These are phyloP conservation scores for Orbilia blumenaviensis DNA, from an alignment of 2,329 filamentous ascomycete genomes.

Conservation along the genomic window DNA sequence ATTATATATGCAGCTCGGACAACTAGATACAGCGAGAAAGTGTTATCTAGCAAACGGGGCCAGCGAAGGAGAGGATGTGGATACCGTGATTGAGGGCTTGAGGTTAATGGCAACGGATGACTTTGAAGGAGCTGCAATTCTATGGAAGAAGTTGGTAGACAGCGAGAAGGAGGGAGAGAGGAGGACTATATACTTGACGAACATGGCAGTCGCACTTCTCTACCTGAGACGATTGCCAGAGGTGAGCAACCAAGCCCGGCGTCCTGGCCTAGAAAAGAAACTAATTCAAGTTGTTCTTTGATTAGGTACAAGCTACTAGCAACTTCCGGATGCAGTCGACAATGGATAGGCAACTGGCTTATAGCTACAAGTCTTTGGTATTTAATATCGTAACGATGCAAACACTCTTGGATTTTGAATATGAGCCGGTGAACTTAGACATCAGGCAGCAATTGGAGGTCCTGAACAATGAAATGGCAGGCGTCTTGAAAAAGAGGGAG, in stretches of 20 bases:
- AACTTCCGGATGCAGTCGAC: conserved; percentile 44
- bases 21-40: conserved; percentile 48
- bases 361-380: conserved; percentile 38
- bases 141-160: conserved; percentile 49
- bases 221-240: conserved; percentile 46
- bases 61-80: conserved; percentile 40
- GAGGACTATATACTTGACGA: conserved; percentile 31
- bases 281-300: not conserved
- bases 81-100: conserved; percentile 40
- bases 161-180: conserved; percentile 18
- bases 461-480: conserved; percentile 43
- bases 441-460: conserved; percentile 40
- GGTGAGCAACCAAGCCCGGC: not conserved
- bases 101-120: conserved; percentile 47
- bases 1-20: conserved; percentile 46
- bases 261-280: too few species aligned
- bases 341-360: conserved; percentile 41
- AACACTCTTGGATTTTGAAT: conserved; percentile 26
- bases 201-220: conserved; percentile 44
- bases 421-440: conserved; percentile 30
- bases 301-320: conserved; percentile 35
- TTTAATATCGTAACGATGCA: conserved; percentile 48
- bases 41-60: conserved; percentile 41
- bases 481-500: conserved; percentile 36
- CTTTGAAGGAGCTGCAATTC: conserved; percentile 41